phyloP scores from a whole-genome alignment of 73 alveolate genomes.

The Diophrys sp. region DNA sequence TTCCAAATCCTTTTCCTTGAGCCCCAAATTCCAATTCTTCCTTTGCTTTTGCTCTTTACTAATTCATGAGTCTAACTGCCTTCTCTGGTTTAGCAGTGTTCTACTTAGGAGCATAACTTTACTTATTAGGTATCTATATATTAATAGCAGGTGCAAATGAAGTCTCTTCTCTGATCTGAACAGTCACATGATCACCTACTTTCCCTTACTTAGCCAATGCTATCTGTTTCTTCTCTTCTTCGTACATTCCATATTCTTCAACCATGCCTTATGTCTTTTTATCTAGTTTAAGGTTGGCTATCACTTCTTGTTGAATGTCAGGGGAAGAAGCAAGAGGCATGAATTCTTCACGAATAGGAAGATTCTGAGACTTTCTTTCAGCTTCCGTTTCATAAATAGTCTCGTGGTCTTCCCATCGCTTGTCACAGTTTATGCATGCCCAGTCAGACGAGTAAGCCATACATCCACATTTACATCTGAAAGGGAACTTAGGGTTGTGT shows the following conservation, averaged over 20 bases:
- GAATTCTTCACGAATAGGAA: conserved; percentile 83
- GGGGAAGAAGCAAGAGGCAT: conserved; percentile 89
- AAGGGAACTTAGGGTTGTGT: conserved; percentile 85
- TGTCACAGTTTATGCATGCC: conserved; percentile 94
- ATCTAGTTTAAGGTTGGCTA: conserved; percentile 31
- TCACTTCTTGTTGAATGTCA: conserved; percentile 82
- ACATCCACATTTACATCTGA: conserved; percentile 93
- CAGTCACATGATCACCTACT: neutral
- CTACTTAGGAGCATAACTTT: conserved; percentile 27
- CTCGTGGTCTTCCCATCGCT: conserved; percentile 95
- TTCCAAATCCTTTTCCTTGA: no score
- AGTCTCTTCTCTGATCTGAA: conserved; percentile 16
- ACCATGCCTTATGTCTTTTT: conserved; percentile 20
- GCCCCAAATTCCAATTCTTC: conserved; percentile 1
- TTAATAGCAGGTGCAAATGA: conserved; percentile 21
- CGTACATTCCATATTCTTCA: conserved; percentile 25
- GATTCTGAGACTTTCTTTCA: conserved; percentile 87
- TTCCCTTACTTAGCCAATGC: neutral
- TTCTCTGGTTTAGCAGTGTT: conserved; percentile 40
- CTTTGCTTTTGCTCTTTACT: conserved; percentile 25
- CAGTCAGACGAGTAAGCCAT: conserved; percentile 85
- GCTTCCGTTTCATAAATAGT: conserved; percentile 88
- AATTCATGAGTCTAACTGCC: conserved; percentile 24
- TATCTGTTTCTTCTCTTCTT: conserved; percentile 10
- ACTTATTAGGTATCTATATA: conserved; percentile 3